A percentile compares a stretch with the other conserved stretches of the same genome.
These are phyloP conservation scores for Shiraia sp. DNA, from an alignment of 2,329 filamentous ascomycete species.

Conservation along the genomic window DNA sequence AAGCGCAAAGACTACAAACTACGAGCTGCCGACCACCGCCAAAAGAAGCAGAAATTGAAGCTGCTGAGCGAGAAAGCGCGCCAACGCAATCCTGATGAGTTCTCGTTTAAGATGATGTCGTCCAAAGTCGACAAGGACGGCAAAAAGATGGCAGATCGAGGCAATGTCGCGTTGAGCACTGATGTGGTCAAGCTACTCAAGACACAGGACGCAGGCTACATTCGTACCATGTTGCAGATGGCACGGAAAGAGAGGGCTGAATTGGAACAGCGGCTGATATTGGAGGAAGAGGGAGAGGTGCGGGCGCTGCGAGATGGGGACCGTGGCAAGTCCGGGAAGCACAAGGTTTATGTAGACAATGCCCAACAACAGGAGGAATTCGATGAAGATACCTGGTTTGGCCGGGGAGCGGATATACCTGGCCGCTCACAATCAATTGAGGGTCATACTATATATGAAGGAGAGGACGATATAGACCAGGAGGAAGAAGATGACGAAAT, in stretches of 20 bases:
- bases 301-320: conserved; percentile 44
- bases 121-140: conserved; percentile 53
- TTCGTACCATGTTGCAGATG: conserved; percentile 62
- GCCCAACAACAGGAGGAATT: conserved; percentile 49
- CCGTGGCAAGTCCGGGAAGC: conserved; percentile 25
- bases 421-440: conserved; percentile 26
- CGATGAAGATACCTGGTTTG: conserved; percentile 47
- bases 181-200: conserved; percentile 67
- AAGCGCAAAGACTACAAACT: conserved; percentile 86
- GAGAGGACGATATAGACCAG: conserved; percentile 24
- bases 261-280: conserved; percentile 45
- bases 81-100: conserved; percentile 68
- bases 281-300: conserved; percentile 44
- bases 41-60: conserved; percentile 63
- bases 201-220: conserved; percentile 66
- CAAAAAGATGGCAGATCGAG: conserved; percentile 47
- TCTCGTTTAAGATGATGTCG: conserved; percentile 66
- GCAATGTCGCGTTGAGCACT: conserved; percentile 53
- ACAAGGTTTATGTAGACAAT: conserved; percentile 47
- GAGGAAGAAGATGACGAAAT: conserved; percentile 31
- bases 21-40: conserved; percentile 65
- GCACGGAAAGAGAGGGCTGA: conserved; percentile 58
- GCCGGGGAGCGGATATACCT: conserved; percentile 31
- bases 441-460: conserved; percentile 25
- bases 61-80: conserved; percentile 62